These are phyloP conservation scores for Gossypium aridum DNA, from an alignment of 441 rosid genomes.

Conservation along the genomic window DNA sequence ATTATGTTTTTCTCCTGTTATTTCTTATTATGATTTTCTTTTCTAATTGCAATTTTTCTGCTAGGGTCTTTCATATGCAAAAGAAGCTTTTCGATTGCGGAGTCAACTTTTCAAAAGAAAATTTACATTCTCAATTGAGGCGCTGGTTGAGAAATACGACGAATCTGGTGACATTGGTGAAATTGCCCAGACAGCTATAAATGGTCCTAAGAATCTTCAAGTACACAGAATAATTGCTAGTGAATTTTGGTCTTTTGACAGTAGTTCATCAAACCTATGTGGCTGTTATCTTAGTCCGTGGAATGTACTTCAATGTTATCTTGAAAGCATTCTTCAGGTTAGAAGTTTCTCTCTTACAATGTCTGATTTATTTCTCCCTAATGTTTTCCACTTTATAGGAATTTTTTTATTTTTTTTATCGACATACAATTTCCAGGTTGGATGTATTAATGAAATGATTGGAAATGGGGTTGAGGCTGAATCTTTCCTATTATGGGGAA, in stretches of 20 bases:
- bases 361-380: neutral
- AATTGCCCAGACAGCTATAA: conserved; percentile 29
- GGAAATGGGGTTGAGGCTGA: conserved; percentile 90
- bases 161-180: conserved; percentile 39
- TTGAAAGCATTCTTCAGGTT: conserved; percentile 97
- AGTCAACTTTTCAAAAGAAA: conserved; percentile 67
- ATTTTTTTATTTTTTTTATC: neutral
- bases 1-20: neutral
- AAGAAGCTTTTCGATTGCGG: conserved; percentile 72
- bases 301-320: conserved; percentile 79
- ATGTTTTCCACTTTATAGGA: neutral
- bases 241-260: conserved; percentile 57
- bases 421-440: conserved; percentile 47
- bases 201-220: conserved; percentile 37
- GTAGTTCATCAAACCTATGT: conserved; percentile 35
- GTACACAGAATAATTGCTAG: conserved; percentile 40
- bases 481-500: conserved; percentile 70
- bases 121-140: conserved; percentile 61
- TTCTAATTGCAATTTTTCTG: conserved; percentile 16
- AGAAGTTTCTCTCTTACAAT: conserved; percentile 15
- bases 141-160: conserved; percentile 33
- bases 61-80: conserved; percentile 82
- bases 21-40: conserved; percentile 3
- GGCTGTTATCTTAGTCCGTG: conserved; percentile 77
- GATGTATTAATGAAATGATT: conserved; percentile 57